Evolutionary conservation across 345 rosid species (phyloP).

Genomic region (Bretschneidera sinensis): DNA sequence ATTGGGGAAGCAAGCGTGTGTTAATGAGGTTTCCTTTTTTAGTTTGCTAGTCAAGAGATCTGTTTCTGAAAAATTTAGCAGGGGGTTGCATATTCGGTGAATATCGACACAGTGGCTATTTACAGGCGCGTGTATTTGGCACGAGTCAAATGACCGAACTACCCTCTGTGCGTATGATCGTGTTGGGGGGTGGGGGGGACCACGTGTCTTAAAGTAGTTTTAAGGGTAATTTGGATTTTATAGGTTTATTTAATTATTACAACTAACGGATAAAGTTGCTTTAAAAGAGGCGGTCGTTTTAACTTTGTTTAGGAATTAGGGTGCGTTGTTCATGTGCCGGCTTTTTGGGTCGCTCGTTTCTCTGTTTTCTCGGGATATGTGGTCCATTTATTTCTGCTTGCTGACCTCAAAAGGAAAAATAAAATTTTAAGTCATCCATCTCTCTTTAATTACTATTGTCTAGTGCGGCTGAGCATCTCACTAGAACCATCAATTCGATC

Average conservation of each 20-base stretch:
- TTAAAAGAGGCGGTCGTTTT: no score
- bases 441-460: no score
- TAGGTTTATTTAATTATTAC: no score
- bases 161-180: background rate
- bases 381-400: slow-evolving; percentile 9
- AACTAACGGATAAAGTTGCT: no score
- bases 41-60: slow-evolving; percentile 12
- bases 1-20: slow-evolving; percentile 50
- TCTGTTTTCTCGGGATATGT: slow-evolving; percentile 11
- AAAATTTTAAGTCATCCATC: no score
- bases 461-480: no score
- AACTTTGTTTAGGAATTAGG: slow-evolving; percentile 11
- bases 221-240: no score
- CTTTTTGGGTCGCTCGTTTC: no score
- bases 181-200: no score
- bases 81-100: background rate
- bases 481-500: no score
- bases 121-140: slow-evolving; percentile 1
- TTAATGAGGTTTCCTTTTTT: slow-evolving; percentile 13
- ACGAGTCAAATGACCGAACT: background rate
- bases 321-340: slow-evolving; percentile 15
- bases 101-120: slow-evolving; percentile 6
- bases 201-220: no score
- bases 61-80: slow-evolving; percentile 11
- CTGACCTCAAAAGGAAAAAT: no score